These are phyloP conservation scores for Catharanthus roseus DNA, from an alignment of 257 asterid species.

Conservation along the genomic window DNA sequence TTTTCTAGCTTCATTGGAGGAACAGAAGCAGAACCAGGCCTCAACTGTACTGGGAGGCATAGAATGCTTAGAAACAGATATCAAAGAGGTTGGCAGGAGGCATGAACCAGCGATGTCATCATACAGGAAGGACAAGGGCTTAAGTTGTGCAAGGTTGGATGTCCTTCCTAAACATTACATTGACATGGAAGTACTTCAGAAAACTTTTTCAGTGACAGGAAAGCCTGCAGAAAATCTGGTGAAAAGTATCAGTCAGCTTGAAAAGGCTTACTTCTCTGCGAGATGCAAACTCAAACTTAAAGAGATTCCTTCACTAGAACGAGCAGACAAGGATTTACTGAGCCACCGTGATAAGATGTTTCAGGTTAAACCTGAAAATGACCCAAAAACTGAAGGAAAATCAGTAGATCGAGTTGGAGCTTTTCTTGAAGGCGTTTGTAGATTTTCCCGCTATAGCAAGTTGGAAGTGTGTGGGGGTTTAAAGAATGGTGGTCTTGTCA, in stretches of 20 bases:
- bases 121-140: neutral
- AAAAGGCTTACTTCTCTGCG: conserved; percentile 71
- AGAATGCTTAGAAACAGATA: conserved; percentile 64
- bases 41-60: conserved; percentile 51
- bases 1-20: conserved; percentile 55
- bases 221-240: conserved; percentile 38
- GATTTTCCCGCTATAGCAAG: conserved; percentile 65
- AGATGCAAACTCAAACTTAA: conserved; percentile 46
- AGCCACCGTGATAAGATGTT: conserved; percentile 37
- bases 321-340: conserved; percentile 47
- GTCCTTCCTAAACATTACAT: conserved; percentile 20
- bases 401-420: conserved; percentile 49
- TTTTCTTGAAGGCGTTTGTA: conserved; percentile 78
- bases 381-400: conserved; percentile 24
- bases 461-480: conserved; percentile 55
- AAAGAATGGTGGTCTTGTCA: conserved; percentile 64
- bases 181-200: conserved; percentile 10
- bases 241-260: conserved; percentile 59
- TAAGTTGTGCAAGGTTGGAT: neutral
- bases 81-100: conserved; percentile 58
- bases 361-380: conserved; percentile 6
- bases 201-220: conserved; percentile 19
- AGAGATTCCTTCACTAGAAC: conserved; percentile 26
- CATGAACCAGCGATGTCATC: conserved; percentile 24
- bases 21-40: conserved; percentile 60